Conservation (phyloP, 208 protist genomes). For the Trypanosoma avium region DNA sequence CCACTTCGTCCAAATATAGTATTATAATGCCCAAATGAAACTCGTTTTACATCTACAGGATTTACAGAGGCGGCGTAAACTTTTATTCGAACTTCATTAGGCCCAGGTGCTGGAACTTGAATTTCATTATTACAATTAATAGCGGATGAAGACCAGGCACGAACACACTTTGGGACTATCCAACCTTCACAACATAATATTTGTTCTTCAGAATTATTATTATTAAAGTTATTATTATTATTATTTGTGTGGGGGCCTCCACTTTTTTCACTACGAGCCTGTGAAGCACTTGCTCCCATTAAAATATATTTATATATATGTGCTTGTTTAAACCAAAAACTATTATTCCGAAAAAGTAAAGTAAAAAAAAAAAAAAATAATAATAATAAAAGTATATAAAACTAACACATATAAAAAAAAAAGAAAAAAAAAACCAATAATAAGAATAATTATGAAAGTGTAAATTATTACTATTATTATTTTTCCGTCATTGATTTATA, state of each 20-base stretch:
- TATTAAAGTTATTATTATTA: not conserved
- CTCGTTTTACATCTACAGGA: slow-evolving; percentile 49
- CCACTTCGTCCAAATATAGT: not conserved
- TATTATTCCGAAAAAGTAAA: no score
- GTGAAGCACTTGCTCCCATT: not conserved
- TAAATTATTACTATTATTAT: no score
- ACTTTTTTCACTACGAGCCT: not conserved
- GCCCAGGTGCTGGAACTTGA: slow-evolving; percentile 40
- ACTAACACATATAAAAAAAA: no score
- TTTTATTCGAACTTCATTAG: slow-evolving; percentile 58
- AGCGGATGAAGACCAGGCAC: slow-evolving; percentile 12
- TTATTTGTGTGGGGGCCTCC: not conserved
- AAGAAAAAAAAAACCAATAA: no score
- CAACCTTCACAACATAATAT: slow-evolving; percentile 18
- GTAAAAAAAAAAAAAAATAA: no score
- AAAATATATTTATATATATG: slow-evolving; percentile 11
- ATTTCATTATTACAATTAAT: slow-evolving; percentile 26
- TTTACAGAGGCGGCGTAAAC: slow-evolving; percentile 72
- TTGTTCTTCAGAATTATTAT: not conserved
- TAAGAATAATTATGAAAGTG: no score
- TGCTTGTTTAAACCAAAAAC: no score
- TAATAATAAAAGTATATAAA: no score
- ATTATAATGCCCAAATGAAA: slow-evolving; percentile 14
- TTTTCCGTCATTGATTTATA: no score
- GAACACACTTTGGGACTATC: slow-evolving; percentile 8